phyloP scores from a whole-genome alignment of 768 basidiomycete species.

The Kwoniella heveanensis region DNA sequence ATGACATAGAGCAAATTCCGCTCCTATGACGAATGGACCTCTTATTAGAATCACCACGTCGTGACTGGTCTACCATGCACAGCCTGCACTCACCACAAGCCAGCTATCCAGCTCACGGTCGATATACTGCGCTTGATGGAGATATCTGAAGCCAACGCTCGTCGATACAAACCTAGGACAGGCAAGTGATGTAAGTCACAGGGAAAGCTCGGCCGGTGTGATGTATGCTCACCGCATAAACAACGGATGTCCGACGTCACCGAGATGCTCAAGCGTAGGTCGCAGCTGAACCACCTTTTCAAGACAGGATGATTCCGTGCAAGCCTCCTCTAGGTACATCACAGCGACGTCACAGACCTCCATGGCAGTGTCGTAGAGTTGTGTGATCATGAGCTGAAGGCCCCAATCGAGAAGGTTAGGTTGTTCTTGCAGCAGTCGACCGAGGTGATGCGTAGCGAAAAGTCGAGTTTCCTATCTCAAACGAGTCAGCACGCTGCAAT shows the following conservation, averaged over 20 bases:
- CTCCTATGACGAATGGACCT: slow-evolving; percentile 62
- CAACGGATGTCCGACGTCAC: slow-evolving; percentile 84
- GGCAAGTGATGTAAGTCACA: too few relatives aligned
- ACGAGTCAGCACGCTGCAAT: not conserved
- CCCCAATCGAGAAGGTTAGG: slow-evolving; percentile 79
- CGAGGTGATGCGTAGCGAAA: slow-evolving; percentile 85
- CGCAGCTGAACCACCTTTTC: slow-evolving; percentile 92
- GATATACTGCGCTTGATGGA: slow-evolving; percentile 89
- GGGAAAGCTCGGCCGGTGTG: too few relatives aligned
- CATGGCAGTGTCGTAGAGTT: slow-evolving; percentile 87
- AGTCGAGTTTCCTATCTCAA: slow-evolving; percentile 76
- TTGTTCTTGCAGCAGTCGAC: slow-evolving; percentile 70
- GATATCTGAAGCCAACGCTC: slow-evolving; percentile 84
- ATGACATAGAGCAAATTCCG: slow-evolving; percentile 92
- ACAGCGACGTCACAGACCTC: slow-evolving; percentile 92
- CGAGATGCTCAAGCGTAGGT: slow-evolving; percentile 92
- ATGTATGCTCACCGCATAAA: slow-evolving; percentile 88
- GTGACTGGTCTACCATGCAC: not conserved
- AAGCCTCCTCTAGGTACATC: slow-evolving; percentile 83
- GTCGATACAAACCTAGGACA: slow-evolving; percentile 84
- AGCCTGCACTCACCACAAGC: slow-evolving; percentile 72
- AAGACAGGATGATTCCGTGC: slow-evolving; percentile 77
- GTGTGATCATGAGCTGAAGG: slow-evolving; percentile 84
- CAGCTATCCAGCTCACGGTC: slow-evolving; percentile 93
- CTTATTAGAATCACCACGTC: slow-evolving; percentile 27